These are phyloP conservation scores for Globisporangium radiosum DNA, from an alignment of 352 stramenopile genomes.

Conservation along the genomic window DNA sequence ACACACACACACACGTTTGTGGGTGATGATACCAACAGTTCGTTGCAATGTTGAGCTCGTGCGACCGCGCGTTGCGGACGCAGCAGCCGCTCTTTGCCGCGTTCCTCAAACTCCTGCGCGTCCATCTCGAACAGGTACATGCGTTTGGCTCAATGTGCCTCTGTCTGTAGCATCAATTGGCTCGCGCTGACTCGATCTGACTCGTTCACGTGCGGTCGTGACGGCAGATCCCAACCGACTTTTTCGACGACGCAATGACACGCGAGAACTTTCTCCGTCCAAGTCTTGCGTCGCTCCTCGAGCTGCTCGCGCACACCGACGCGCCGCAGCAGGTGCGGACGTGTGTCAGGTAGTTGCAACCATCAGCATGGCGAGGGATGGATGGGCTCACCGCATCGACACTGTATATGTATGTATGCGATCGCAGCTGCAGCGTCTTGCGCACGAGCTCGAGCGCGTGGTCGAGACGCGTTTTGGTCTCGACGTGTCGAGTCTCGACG, in stretches of 20 bases:
- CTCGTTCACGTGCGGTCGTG: not conserved
- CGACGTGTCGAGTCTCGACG: conserved; percentile 12
- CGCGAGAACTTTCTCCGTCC: conserved; percentile 58
- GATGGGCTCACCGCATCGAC: no score
- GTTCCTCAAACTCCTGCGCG: conserved; percentile 52
- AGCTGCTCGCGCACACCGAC: conserved; percentile 50
- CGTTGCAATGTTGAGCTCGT: conserved; percentile 52
- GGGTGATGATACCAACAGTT: conserved; percentile 23
- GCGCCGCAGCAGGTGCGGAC: conserved; percentile 23
- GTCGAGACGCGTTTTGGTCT: conserved; percentile 35
- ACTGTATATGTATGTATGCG: not conserved
- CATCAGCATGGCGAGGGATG: no score
- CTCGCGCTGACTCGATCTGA: not conserved
- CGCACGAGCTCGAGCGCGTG: conserved; percentile 17
- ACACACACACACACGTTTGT: no score
- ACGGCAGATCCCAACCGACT: conserved; percentile 50
- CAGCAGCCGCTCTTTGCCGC: conserved; percentile 39
- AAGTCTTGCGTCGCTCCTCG: conserved; percentile 53
- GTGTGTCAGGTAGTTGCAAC: not conserved
- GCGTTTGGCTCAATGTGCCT: no score
- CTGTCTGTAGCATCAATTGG: no score
- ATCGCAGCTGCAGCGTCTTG: conserved; percentile 24
- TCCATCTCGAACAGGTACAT: conserved; percentile 48
- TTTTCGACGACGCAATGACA: conserved; percentile 62
- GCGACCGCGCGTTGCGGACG: conserved; percentile 38